These are phyloP conservation scores for Aspergillus latus DNA, from an alignment of 2,329 filamentous ascomycete species.

Conservation along the genomic window DNA sequence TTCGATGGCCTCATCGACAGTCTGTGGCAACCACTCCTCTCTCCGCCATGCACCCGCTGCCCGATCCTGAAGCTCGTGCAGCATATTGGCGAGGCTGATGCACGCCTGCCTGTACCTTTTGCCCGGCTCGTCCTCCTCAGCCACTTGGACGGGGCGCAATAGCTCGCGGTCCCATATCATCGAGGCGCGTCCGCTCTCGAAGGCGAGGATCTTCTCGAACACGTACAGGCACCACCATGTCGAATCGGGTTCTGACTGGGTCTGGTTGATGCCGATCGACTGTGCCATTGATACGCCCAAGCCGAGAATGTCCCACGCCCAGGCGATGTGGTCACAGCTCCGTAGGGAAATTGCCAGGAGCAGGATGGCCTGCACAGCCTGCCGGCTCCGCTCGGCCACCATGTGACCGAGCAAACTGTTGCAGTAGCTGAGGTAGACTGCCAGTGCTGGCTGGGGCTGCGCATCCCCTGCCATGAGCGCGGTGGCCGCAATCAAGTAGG, in stretches of 20 bases:
- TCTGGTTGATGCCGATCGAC: not conserved
- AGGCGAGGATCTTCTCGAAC: slow-evolving; percentile 8
- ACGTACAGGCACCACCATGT: slow-evolving; percentile 13
- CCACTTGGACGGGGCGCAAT: not conserved
- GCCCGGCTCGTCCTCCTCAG: not conserved
- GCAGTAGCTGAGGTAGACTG: not conserved
- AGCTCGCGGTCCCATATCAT: slow-evolving; percentile 1
- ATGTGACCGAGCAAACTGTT: slow-evolving; percentile 2
- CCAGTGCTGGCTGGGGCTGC: not conserved
- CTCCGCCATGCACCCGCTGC: slow-evolving; percentile 3
- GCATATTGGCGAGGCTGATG: slow-evolving; percentile 2
- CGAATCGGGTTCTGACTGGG: no score
- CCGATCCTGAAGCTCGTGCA: slow-evolving; percentile 4
- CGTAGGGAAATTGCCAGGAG: not conserved
- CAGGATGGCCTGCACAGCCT: not conserved
- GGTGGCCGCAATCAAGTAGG: not conserved
- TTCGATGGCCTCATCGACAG: slow-evolving; percentile 6
- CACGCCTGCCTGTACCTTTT: not conserved
- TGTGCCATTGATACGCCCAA: slow-evolving; percentile 5
- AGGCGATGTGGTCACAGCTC: slow-evolving; percentile 2
- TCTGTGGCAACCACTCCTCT: slow-evolving; percentile 11
- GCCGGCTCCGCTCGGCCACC: not conserved
- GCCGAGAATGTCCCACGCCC: slow-evolving; percentile 7
- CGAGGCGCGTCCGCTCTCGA: slow-evolving; percentile 5
- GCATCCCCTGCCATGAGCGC: not conserved